Evolutionary conservation across 306 rosid genomes (phyloP).

Genomic region (Quercus alba): DNA sequence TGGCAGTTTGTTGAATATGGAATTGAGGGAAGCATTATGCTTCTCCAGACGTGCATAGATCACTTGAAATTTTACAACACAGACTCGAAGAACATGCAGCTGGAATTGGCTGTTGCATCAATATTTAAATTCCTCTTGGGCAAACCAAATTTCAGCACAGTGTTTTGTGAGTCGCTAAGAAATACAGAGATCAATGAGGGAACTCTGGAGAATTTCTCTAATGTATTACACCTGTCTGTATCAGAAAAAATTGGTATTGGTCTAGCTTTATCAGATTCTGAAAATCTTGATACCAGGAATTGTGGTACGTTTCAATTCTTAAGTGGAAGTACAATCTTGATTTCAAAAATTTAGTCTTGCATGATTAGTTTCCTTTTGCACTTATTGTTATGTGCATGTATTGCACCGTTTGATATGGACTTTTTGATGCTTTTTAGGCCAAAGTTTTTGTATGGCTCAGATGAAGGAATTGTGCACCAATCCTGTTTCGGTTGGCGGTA

Average conservation of each 20-base stretch:
- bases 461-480: conserved; percentile 71
- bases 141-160: conserved; percentile 76
- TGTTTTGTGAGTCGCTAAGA: conserved; percentile 73
- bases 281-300: conserved; percentile 63
- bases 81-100: conserved; percentile 48
- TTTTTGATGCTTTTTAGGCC: conserved; percentile 48
- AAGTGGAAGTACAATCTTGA: conserved; percentile 10
- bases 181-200: conserved; percentile 62
- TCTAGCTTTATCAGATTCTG: conserved; percentile 90
- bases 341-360: conserved; percentile 3
- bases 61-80: conserved; percentile 42
- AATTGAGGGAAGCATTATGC: conserved; percentile 73
- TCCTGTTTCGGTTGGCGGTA: conserved; percentile 50
- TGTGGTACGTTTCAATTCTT: conserved; percentile 49
- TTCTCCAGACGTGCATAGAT: conserved; percentile 83
- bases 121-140: conserved; percentile 65
- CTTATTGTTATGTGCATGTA: background rate
- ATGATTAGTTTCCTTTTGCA: background rate
- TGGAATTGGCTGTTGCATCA: conserved; percentile 51
- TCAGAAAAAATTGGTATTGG: conserved; percentile 73
- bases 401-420: background rate
- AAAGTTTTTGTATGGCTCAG: conserved; percentile 78
- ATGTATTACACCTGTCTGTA: conserved; percentile 56
- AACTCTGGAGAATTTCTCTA: conserved; percentile 54
- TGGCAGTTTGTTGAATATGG: conserved; percentile 78